phyloP scores from a whole-genome alignment of 139 green algal species.

The Nannochloris sp. region DNA sequence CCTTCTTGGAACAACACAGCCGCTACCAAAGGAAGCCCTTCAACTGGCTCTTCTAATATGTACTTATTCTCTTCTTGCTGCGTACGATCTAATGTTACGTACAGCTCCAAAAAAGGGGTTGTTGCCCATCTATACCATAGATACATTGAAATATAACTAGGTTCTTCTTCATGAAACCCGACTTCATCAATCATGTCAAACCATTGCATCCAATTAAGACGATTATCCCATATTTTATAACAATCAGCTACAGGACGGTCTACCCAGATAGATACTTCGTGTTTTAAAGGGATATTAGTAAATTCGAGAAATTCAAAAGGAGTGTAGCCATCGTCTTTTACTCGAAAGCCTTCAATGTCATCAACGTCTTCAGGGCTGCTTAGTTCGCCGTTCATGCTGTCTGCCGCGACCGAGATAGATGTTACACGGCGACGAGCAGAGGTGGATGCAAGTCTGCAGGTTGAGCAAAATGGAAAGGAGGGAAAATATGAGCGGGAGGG shows the following conservation, averaged over 20 bases:
- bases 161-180: constrained; percentile 23
- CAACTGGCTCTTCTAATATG: constrained; percentile 30
- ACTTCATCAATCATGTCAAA: constrained; percentile 37
- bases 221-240: constrained; percentile 21
- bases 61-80: constrained; percentile 22
- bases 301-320: constrained; percentile 34
- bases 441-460: too few species aligned
- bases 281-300: constrained; percentile 19
- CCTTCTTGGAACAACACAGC: constrained; percentile 32
- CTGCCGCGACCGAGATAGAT: background rate
- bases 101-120: constrained; percentile 36
- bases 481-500: too few species aligned
- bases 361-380: background rate
- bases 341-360: background rate
- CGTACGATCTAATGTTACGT: constrained; percentile 21
- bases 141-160: constrained; percentile 17
- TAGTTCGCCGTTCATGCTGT: background rate
- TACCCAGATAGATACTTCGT: constrained; percentile 21
- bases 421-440: too few species aligned
- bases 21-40: constrained; percentile 21
- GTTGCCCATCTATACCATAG: constrained; percentile 35
- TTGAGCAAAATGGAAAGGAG: too few species aligned
- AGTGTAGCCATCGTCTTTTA: constrained; percentile 14
- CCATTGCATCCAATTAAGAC: constrained; percentile 35
- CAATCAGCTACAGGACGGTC: constrained; percentile 19